phyloP scores from a whole-genome alignment of 2,329 filamentous ascomycete species.

The Cladosporium oxysporum region DNA sequence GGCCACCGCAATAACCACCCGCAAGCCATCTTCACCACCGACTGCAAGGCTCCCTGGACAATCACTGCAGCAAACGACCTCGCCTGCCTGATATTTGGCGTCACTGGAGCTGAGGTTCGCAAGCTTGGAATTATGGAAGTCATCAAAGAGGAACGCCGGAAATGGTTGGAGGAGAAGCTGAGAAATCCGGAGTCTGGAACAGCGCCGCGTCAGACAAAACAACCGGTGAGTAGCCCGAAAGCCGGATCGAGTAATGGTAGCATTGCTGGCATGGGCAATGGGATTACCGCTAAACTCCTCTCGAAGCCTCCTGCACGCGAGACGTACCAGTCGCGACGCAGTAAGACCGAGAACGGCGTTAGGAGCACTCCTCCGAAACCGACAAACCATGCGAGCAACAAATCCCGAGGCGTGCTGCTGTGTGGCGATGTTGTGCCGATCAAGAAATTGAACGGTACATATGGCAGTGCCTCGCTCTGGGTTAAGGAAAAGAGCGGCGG shows the following conservation, averaged over 20 bases:
- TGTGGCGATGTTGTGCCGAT: conserved; percentile 99
- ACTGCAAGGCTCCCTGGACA: conserved; percentile 86
- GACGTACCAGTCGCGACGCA: conserved; percentile 55
- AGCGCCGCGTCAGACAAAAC: conserved; percentile 24
- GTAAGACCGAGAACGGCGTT: conserved; percentile 65
- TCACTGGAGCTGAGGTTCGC: conserved; percentile 91
- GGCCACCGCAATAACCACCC: conserved; percentile 90
- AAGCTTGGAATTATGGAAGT: conserved; percentile 95
- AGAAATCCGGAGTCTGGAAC: conserved; percentile 57
- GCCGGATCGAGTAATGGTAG: conserved; percentile 31
- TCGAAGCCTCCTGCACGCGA: conserved; percentile 73
- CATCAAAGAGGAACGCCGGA: conserved; percentile 82
- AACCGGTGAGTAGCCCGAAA: conserved; percentile 37
- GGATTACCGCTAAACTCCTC: conserved; percentile 83
- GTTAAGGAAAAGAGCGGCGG: conserved; percentile 96
- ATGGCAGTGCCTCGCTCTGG: conserved; percentile 92
- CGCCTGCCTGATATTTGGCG: conserved; percentile 96
- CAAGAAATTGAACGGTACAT: conserved; percentile 88
- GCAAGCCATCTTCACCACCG: conserved; percentile 97
- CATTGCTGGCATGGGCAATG: conserved; percentile 68
- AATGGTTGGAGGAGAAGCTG: conserved; percentile 87
- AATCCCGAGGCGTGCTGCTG: conserved; percentile 83
- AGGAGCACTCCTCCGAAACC: conserved; percentile 49
- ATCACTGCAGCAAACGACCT: conserved; percentile 95
- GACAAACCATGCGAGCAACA: conserved; percentile 68